These are phyloP conservation scores for Diaporthe nobilis DNA, from an alignment of 2,329 filamentous ascomycete genomes.

Conservation along the genomic window DNA sequence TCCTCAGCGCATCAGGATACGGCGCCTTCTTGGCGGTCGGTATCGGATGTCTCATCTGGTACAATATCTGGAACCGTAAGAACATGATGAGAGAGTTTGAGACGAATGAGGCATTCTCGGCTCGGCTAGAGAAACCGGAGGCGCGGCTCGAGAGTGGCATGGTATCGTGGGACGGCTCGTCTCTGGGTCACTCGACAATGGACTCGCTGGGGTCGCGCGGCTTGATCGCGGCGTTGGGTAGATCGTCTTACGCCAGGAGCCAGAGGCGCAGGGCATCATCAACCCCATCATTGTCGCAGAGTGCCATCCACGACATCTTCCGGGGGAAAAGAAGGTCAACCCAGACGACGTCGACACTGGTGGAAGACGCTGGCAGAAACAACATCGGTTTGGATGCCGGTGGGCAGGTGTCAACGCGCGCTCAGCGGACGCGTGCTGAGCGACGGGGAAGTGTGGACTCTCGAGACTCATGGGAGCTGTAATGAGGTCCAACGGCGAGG, in stretches of 20 bases:
- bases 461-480: conserved; percentile 29
- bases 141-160: neutral
- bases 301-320: neutral
- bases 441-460: neutral
- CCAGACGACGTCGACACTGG: neutral
- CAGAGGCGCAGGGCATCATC: conserved; percentile 8
- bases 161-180: neutral
- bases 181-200: neutral
- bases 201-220: neutral
- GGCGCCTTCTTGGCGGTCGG: conserved; percentile 15
- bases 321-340: neutral
- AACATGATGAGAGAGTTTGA: conserved; percentile 10
- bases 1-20: conserved; percentile 6
- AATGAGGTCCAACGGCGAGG: neutral
- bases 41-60: conserved; percentile 16
- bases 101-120: neutral
- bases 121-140: neutral
- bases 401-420: neutral
- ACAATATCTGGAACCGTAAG: conserved; percentile 39
- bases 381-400: neutral
- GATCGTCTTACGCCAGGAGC: neutral
- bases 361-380: neutral
- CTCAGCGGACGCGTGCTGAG: neutral
- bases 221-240: neutral
- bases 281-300: conserved; percentile 6